These are phyloP conservation scores for Penicillium silybi DNA, from an alignment of 495 filamentous ascomycete genomes.

Conservation along the genomic window DNA sequence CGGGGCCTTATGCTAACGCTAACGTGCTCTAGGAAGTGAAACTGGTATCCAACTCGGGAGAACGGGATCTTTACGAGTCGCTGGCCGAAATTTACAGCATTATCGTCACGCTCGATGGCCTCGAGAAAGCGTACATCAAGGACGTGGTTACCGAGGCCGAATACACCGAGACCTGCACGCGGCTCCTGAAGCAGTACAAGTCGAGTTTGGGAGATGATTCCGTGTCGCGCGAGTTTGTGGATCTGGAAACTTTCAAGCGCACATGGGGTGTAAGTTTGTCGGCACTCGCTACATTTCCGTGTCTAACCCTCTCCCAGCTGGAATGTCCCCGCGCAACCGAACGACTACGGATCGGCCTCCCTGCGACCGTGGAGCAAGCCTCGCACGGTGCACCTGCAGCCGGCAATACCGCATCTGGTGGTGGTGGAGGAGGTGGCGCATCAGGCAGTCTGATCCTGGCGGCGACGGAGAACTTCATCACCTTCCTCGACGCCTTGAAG, in stretches of 20 bases:
- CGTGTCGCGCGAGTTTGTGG: slow-evolving; percentile 75
- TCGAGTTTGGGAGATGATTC: slow-evolving; percentile 84
- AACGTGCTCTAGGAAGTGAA: slow-evolving; percentile 73
- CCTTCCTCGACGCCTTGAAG: slow-evolving; percentile 89
- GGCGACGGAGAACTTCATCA: slow-evolving; percentile 97
- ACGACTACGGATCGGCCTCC: slow-evolving; percentile 83
- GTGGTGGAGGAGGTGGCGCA: slow-evolving; percentile 43
- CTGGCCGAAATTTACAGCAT: slow-evolving; percentile 97
- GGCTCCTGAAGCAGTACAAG: slow-evolving; percentile 95
- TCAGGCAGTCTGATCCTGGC: slow-evolving; percentile 74
- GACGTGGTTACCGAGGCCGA: slow-evolving; percentile 88
- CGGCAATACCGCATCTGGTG: slow-evolving; percentile 40
- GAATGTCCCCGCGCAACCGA: slow-evolving; percentile 94
- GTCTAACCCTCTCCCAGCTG: slow-evolving; percentile 52
- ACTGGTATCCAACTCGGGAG: slow-evolving; percentile 74
- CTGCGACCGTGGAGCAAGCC: slow-evolving; percentile 58
- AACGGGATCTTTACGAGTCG: slow-evolving; percentile 92
- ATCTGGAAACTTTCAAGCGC: slow-evolving; percentile 89
- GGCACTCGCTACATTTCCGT: neutral
- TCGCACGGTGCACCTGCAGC: slow-evolving; percentile 37
- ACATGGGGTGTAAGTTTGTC: slow-evolving; percentile 73
- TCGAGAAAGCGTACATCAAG: slow-evolving; percentile 96
- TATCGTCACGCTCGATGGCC: slow-evolving; percentile 87
- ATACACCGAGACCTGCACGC: slow-evolving; percentile 92
- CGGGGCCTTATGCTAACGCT: slow-evolving; percentile 16